Conservation (phyloP, 2,329 filamentous ascomycete genomes). For the Dothistroma pini region DNA sequence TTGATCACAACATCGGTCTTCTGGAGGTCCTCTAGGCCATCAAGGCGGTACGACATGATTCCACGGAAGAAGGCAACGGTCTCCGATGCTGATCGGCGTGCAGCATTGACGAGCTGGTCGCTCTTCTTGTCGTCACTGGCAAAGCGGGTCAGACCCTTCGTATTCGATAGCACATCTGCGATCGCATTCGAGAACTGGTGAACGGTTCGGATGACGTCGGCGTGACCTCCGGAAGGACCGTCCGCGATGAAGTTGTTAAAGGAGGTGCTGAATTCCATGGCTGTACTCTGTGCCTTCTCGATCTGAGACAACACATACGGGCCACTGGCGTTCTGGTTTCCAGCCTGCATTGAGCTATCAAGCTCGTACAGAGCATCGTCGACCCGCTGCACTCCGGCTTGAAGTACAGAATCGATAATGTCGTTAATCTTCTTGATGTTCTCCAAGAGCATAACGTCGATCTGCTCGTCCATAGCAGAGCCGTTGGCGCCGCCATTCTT, state of each 20-base stretch:
- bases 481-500: constrained; percentile 66
- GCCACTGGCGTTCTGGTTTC: constrained; percentile 95
- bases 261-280: constrained; percentile 94
- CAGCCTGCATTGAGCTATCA: constrained; percentile 96
- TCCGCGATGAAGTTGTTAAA: constrained; percentile 99
- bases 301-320: constrained; percentile 94
- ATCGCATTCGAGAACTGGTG: constrained; percentile 87
- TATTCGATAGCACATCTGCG: constrained; percentile 91
- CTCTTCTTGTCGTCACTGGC: constrained; percentile 94
- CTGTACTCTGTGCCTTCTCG: constrained; percentile 89
- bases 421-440: constrained; percentile 93
- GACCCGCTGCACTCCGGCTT: constrained; percentile 86
- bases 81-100: constrained; percentile 77
- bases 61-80: constrained; percentile 94
- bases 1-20: constrained; percentile 98
- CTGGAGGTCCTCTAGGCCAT: constrained; percentile 82
- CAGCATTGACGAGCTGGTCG: constrained; percentile 77
- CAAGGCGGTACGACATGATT: constrained; percentile 88
- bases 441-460: constrained; percentile 81
- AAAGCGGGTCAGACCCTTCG: constrained; percentile 89
- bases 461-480: constrained; percentile 78
- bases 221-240: constrained; percentile 82
- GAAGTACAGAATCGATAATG: constrained; percentile 93
- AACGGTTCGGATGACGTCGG: constrained; percentile 88
- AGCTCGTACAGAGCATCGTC: constrained; percentile 97